Base-by-base conservation (phyloP, 2,329 filamentous ascomycete species). In the Colletotrichum sp. region DNA sequence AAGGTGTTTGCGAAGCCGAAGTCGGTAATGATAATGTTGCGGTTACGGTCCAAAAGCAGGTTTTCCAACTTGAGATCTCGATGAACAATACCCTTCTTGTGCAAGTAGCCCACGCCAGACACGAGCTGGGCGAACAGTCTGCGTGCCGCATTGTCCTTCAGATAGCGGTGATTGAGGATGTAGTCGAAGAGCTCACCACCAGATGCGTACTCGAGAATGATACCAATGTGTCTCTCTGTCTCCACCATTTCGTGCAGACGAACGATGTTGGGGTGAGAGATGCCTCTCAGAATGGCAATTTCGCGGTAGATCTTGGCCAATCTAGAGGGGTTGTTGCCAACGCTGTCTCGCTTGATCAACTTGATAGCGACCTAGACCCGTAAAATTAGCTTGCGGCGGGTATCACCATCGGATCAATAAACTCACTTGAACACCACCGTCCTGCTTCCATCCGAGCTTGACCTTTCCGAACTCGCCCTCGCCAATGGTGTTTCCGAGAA, bases 1-100 rank as follows among this genome's bases (percentile, higher is more conserved):
- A 99, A 99, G 0, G 96, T 99, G 85, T 99, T 99, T 80, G 97
- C 97, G 84, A 99, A 99, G 21, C 97, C 97, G 86, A 99, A 99
- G 86, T 99, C 97, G 18, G 97, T 99, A 83, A 99, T 99, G 86
- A 99, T 99, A 82, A 99, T 99, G 88, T 99, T 99, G 78, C 96
- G 94, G 83, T 99, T 98, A 78, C 96, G 94, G 86, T 99, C 97
- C 68, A 99, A 90, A 49, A 99, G 90, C 81, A 99, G 85, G 82
- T 99, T 99, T 86, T 99, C 97, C 63, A 99, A 90, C 87, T 99
- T 99, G 79, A 99, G 87, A 87, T 99, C 97, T 81, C 97, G 93
- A 84, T 99, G 97, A 16, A 99, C 97, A 80, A 99, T 99, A 77
- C 97, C 97, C 87, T 98, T 99, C 86, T 98, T 98, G 87, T 99